phyloP scores from a whole-genome alignment of 2,329 filamentous ascomycete species.

The Colletotrichum kahawae region DNA sequence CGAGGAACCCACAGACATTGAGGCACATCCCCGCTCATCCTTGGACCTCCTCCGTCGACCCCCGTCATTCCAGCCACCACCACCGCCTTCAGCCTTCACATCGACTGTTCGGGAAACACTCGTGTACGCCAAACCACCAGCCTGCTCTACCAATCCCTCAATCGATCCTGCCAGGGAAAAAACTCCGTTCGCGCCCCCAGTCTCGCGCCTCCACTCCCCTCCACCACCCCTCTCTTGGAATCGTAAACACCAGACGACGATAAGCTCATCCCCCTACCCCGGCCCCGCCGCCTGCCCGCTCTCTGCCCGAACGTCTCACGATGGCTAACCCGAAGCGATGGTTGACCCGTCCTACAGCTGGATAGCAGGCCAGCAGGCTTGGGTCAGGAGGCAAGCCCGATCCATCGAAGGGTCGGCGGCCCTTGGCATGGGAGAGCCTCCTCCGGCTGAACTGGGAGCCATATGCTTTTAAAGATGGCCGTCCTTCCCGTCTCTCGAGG shows the following conservation, averaged over 20 bases:
- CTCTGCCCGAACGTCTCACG: conserved; percentile 14
- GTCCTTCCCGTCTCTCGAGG: not conserved
- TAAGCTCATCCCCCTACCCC: conserved; percentile 19
- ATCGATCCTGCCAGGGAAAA: not conserved
- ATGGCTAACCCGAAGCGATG: conserved; percentile 12
- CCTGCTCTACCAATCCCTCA: not conserved
- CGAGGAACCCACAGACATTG: not conserved
- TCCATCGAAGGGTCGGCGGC: not conserved
- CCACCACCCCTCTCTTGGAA: conserved; percentile 8
- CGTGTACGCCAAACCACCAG: not conserved
- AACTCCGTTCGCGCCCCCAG: conserved; percentile 9
- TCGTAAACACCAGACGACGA: conserved; percentile 20
- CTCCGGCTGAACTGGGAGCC: not conserved
- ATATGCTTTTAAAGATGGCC: conserved; percentile 11
- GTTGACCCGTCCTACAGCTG: not conserved
- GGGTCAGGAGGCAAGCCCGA: not conserved
- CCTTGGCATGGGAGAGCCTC: not conserved
- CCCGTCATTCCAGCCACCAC: conserved; percentile 1
- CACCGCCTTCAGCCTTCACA: not conserved
- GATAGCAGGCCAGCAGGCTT: not conserved
- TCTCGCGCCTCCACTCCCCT: conserved; percentile 2
- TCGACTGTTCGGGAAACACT: not conserved
- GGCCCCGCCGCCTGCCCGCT: conserved; percentile 9
- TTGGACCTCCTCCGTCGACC: not conserved
- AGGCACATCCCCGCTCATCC: not conserved